Conservation (phyloP, 768 basidiomycete species). For the Neoboletus brunneissimus region DNA sequence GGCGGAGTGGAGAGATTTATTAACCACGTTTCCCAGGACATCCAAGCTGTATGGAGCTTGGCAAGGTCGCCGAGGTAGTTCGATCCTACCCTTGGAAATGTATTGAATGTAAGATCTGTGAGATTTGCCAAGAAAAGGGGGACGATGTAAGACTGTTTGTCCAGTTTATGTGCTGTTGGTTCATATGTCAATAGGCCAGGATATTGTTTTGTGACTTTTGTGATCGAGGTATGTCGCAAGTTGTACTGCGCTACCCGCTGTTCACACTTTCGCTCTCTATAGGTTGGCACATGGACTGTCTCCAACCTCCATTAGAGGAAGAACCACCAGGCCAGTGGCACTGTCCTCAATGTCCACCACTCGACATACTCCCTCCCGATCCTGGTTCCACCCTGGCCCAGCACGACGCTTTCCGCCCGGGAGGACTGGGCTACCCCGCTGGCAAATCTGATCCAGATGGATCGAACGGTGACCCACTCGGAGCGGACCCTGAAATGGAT, state of each 20-base stretch:
- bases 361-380: slow-evolving; percentile 14
- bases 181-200: slow-evolving; percentile 49
- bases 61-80: slow-evolving; percentile 56
- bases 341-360: slow-evolving; percentile 60
- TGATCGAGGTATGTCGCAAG: slow-evolving; percentile 65
- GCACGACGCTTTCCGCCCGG: slow-evolving; percentile 46
- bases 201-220: slow-evolving; percentile 93
- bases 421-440: slow-evolving; percentile 17
- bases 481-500: slow-evolving; percentile 31
- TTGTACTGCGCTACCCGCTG: slow-evolving; percentile 3
- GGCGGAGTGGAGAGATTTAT: not conserved
- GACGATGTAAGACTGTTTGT: slow-evolving; percentile 68
- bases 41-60: slow-evolving; percentile 76
- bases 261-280: slow-evolving; percentile 3
- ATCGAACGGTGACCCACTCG: slow-evolving; percentile 26
- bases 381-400: slow-evolving; percentile 5
- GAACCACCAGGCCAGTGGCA: slow-evolving; percentile 78
- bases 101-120: slow-evolving; percentile 89
- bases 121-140: slow-evolving; percentile 79
- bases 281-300: slow-evolving; percentile 87
- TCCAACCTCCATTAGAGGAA: slow-evolving; percentile 65
- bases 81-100: slow-evolving; percentile 82
- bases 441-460: slow-evolving; percentile 26
- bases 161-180: slow-evolving; percentile 12
- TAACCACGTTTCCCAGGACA: slow-evolving; percentile 53